A percentile compares a stretch with the other conserved stretches of the same genome.
Conservation (phyloP, 305 asterid genomes). For the Fraxinus paxiana region DNA sequence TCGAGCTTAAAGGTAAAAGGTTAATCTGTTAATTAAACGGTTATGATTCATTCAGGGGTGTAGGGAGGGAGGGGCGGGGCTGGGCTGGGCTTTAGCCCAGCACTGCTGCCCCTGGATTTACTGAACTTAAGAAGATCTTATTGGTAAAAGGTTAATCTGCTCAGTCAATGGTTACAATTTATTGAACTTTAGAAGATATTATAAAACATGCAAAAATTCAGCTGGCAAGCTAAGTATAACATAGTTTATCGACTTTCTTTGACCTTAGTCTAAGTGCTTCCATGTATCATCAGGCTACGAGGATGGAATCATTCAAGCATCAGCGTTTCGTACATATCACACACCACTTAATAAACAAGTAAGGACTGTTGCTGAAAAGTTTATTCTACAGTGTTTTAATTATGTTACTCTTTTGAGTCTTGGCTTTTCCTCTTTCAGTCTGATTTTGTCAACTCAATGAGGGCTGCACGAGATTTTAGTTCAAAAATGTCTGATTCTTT, state of each 20-base stretch:
- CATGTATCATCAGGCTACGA: conserved; percentile 47
- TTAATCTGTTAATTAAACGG: not conserved
- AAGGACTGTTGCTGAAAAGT: conserved; percentile 2
- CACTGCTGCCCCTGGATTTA: not conserved
- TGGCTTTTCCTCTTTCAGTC: conserved; percentile 34
- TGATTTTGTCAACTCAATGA: conserved; percentile 91
- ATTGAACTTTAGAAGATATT: not conserved
- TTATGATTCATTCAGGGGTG: not conserved
- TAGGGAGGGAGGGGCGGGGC: not conserved
- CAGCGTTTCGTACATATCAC: conserved; percentile 93
- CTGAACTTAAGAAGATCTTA: conserved; percentile 24
- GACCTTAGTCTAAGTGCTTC: conserved; percentile 19
- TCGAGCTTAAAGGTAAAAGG: conserved; percentile 66
- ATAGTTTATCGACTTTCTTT: conserved; percentile 3
- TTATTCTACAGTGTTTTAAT: not conserved
- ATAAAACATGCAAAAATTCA: not conserved
- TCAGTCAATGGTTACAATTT: not conserved
- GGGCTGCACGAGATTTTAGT: conserved; percentile 92
- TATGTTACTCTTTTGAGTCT: not conserved
- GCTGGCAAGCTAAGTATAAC: not conserved
- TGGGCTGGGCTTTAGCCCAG: not conserved
- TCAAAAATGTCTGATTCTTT: conserved; percentile 69
- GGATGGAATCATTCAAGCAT: conserved; percentile 69
- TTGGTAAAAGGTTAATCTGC: conserved; percentile 35
- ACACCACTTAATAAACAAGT: conserved; percentile 95